phyloP scores from a whole-genome alignment of 306 rosid species.

The Vachellia collinsii region DNA sequence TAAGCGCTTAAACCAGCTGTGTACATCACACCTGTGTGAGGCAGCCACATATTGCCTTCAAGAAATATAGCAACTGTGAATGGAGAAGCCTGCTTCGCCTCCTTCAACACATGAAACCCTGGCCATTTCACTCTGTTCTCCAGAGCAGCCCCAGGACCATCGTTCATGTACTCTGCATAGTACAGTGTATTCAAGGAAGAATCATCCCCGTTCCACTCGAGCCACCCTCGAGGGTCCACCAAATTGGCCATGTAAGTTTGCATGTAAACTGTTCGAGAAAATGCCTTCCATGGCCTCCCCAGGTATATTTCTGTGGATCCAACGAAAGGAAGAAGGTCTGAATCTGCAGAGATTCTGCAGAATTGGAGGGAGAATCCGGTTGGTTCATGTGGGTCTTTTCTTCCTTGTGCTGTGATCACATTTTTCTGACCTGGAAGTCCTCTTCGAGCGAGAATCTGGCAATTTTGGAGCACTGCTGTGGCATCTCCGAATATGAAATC shows the following conservation, averaged over 20 bases:
- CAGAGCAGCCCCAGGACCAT: constrained; percentile 60
- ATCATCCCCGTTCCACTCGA: constrained; percentile 68
- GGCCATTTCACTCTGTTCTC: constrained; percentile 65
- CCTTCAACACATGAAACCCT: constrained; percentile 63
- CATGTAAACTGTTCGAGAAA: constrained; percentile 72
- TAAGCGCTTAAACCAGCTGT: constrained; percentile 53
- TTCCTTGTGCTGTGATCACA: constrained; percentile 87
- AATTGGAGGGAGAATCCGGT: constrained; percentile 86
- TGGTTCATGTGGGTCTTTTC: constrained; percentile 72
- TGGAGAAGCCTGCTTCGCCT: constrained; percentile 45
- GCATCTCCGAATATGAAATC: constrained; percentile 91
- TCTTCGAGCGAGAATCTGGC: constrained; percentile 53
- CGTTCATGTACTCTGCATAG: constrained; percentile 74
- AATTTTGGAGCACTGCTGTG: constrained; percentile 70
- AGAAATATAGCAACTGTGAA: constrained; percentile 70
- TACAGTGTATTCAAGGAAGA: constrained; percentile 61
- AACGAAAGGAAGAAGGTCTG: constrained; percentile 44
- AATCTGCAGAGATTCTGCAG: constrained; percentile 72
- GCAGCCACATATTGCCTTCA: constrained; percentile 80
- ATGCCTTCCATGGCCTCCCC: constrained; percentile 88
- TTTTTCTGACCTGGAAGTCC: constrained; percentile 78
- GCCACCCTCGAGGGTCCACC: constrained; percentile 78
- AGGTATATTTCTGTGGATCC: constrained; percentile 57
- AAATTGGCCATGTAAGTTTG: constrained; percentile 53
- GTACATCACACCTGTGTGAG: constrained; percentile 71